Base-by-base conservation (phyloP, 345 rosid genomes). In the Camelina sativa region DNA sequence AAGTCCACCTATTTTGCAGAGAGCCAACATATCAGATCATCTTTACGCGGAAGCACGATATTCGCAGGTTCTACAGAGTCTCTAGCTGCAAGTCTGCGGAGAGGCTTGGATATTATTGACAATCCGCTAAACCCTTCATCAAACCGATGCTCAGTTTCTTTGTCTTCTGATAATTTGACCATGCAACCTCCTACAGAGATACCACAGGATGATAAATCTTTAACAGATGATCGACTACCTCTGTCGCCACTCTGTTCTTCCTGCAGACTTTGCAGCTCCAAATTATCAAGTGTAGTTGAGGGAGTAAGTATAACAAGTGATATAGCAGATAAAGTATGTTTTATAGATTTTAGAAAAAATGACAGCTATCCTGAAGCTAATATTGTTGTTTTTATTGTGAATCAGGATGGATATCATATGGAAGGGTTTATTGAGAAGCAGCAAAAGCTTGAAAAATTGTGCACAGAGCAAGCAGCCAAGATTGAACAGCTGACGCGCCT, bases 1-100 rank as follows among this genome's bases (percentile, higher is more conserved):
- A 61, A 67, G 41, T 77, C 74, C 32, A 63, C 73, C 62, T 82
- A 87, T 61, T 59, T 82, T 50, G 81, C 69, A 71, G 84, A 83
- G 61, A 85, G 84, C 74, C 91, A 84, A 74, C 83, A 84, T 43
- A 75, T 91, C 40, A 78, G 88, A 54, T 82, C 97, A 67, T 95
- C 99, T 57, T 71, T 90, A 81, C 87, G 75, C 15, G 83, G 94
- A 62, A 90, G 97, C 89, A 89, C 85, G 77, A 60, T 83, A n/a
- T 81, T 84, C 76, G 75, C 80, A 66, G 87, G 90, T 40, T 86
- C 93, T 22, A 79, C 97, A 11, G 97, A 93, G 50, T 87, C 91
- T 65, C 82, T 95, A 81, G 98, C 96, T 44, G 94, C 92, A n/a
- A 92, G 98, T 80, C 97, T 95, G 63, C 90, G 79, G 41, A 90